Conservation (phyloP, 2,329 filamentous ascomycete genomes). For the Fusarium torulosum region DNA sequence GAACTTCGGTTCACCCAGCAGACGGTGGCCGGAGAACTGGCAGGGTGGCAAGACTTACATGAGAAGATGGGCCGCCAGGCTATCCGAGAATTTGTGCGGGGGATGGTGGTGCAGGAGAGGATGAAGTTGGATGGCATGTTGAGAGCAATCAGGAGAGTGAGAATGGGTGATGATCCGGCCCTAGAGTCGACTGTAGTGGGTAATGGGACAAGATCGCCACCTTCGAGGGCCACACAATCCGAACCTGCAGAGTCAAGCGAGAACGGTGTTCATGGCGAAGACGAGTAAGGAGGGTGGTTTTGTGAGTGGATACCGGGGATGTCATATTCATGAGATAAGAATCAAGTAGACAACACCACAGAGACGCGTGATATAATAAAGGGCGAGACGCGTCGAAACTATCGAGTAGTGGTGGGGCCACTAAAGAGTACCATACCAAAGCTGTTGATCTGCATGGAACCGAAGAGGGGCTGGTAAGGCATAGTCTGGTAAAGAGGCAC, state of each 20-base stretch:
- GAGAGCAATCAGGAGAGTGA: slow-evolving; percentile 78
- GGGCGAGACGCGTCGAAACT: slow-evolving; percentile 36
- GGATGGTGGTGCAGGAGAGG: slow-evolving; percentile 83
- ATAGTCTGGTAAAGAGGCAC: not conserved
- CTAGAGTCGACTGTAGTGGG: slow-evolving; percentile 18
- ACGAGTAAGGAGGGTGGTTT: slow-evolving; percentile 28
- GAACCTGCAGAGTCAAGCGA: slow-evolving; percentile 33
- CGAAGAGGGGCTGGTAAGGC: slow-evolving; percentile 20
- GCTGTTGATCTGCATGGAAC: slow-evolving; percentile 36
- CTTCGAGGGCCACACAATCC: slow-evolving; percentile 33
- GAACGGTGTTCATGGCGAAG: slow-evolving; percentile 34
- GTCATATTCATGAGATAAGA: slow-evolving; percentile 19
- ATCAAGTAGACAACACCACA: slow-evolving; percentile 40
- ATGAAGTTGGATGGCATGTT: slow-evolving; percentile 84
- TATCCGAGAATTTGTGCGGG: slow-evolving; percentile 79
- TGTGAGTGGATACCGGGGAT: slow-evolving; percentile 30
- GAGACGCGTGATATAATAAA: slow-evolving; percentile 44
- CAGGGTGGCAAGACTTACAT: slow-evolving; percentile 93
- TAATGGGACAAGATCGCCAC: slow-evolving; percentile 35
- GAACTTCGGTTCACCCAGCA: slow-evolving; percentile 94
- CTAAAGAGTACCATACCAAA: slow-evolving; percentile 8
- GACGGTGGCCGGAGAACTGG: slow-evolving; percentile 90
- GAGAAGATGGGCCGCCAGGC: slow-evolving; percentile 81
- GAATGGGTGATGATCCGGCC: slow-evolving; percentile 36
- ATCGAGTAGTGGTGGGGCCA: slow-evolving; percentile 25